A percentile compares a stretch with the other conserved stretches of the same genome.
phyloP scores from a whole-genome alignment of 2,329 filamentous ascomycete genomes.

The Didymella lethalis region DNA sequence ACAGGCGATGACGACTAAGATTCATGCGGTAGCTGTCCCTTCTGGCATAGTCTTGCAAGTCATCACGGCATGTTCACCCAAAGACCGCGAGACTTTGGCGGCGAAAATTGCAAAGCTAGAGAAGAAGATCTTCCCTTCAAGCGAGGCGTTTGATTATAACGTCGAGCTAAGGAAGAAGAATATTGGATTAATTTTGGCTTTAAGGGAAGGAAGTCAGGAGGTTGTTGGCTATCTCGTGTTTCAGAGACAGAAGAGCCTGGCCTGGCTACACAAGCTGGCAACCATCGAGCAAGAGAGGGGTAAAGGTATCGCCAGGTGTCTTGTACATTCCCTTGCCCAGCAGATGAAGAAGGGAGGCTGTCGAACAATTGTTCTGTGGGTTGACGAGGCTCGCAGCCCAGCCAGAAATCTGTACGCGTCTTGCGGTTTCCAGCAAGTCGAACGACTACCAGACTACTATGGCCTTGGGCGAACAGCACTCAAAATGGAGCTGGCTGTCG shows the following conservation, averaged over 20 bases:
- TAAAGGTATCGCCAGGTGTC: slow-evolving; percentile 56
- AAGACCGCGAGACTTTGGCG: slow-evolving; percentile 30
- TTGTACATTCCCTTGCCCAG: slow-evolving; percentile 55
- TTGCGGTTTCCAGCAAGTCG: slow-evolving; percentile 57
- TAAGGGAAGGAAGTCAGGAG: slow-evolving; percentile 25
- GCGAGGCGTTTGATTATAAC: slow-evolving; percentile 60
- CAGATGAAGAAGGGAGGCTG: slow-evolving; percentile 58
- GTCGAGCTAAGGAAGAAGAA: slow-evolving; percentile 60
- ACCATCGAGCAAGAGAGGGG: slow-evolving; percentile 57
- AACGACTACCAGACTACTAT: slow-evolving; percentile 60
- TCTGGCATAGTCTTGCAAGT: slow-evolving; percentile 26
- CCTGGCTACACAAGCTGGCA: slow-evolving; percentile 62
- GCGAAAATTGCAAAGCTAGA: slow-evolving; percentile 50
- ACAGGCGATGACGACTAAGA: slow-evolving; percentile 16
- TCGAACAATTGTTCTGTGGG: slow-evolving; percentile 60
- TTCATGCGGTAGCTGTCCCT: slow-evolving; percentile 1
- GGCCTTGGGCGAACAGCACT: slow-evolving; percentile 57
- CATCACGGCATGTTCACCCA: slow-evolving; percentile 28
- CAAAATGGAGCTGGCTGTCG: slow-evolving; percentile 38
- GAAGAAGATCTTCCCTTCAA: slow-evolving; percentile 60
- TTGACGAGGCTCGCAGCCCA: slow-evolving; percentile 57
- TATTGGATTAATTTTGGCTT: slow-evolving; percentile 53
- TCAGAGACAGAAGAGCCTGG: slow-evolving; percentile 41
- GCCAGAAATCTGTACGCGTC: slow-evolving; percentile 57
- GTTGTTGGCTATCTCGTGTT: slow-evolving; percentile 55